Evolutionary conservation across 768 basidiomycete genomes (phyloP).

Genomic region (Cystobasidium onofrii): DNA sequence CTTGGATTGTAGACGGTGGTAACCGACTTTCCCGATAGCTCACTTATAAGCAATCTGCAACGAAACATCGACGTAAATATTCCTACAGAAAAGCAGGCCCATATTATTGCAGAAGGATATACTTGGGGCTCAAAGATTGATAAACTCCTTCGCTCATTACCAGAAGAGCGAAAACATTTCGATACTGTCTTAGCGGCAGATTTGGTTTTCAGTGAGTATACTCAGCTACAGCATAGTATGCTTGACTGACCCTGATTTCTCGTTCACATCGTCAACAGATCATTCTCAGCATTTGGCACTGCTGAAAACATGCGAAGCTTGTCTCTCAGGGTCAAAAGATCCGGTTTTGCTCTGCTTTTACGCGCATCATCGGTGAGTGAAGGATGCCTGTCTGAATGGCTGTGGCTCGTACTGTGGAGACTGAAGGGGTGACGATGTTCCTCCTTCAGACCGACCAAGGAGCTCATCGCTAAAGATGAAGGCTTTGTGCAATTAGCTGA

Average conservation of each 20-base stretch:
- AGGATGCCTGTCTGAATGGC: not conserved
- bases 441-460: slow-evolving; percentile 5
- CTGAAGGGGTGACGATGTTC: too few relatives aligned
- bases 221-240: too few relatives aligned
- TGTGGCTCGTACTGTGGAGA: too few relatives aligned
- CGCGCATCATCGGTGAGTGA: slow-evolving; percentile 37
- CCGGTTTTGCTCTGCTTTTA: slow-evolving; percentile 40
- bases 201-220: slow-evolving; percentile 51
- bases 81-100: slow-evolving; percentile 17
- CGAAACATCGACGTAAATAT: slow-evolving; percentile 62
- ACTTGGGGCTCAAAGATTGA: slow-evolving; percentile 64
- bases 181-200: slow-evolving; percentile 83
- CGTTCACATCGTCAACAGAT: slow-evolving; percentile 17
- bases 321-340: slow-evolving; percentile 17
- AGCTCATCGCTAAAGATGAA: slow-evolving; percentile 31
- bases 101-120: slow-evolving; percentile 52
- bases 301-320: slow-evolving; percentile 61
- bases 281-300: slow-evolving; percentile 68
- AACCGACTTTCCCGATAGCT: slow-evolving; percentile 83
- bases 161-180: slow-evolving; percentile 47
- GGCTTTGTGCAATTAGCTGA: slow-evolving; percentile 36
- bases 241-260: too few relatives aligned
- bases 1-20: slow-evolving; percentile 57
- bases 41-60: slow-evolving; percentile 65
- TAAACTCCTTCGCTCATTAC: slow-evolving; percentile 48